A percentile compares a stretch with the other conserved stretches of the same genome.
Conservation (phyloP, 208 protist species). For the Leishmania arabica region DNA sequence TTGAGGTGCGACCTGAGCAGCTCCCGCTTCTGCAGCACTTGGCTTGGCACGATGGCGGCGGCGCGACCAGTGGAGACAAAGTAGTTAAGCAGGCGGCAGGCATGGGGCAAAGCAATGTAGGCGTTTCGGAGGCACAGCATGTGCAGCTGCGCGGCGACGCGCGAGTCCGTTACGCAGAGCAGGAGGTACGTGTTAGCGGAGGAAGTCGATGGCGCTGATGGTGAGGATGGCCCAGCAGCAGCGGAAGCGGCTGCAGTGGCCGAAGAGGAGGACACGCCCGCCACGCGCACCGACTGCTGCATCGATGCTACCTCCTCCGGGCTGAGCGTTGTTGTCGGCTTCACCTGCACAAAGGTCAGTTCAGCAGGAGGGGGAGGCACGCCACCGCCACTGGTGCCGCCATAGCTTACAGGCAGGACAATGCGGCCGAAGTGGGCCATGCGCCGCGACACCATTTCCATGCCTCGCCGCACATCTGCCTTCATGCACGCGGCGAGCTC, state of each 20-base stretch:
- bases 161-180: slow-evolving; percentile 67
- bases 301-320: slow-evolving; percentile 42
- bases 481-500: slow-evolving; percentile 66
- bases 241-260: not conserved
- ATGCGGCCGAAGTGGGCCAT: slow-evolving; percentile 29
- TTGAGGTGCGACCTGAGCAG: slow-evolving; percentile 51
- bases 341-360: slow-evolving; percentile 43
- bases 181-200: slow-evolving; percentile 28
- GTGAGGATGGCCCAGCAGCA: not conserved
- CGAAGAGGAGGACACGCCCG: not conserved
- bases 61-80: slow-evolving; percentile 37
- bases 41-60: slow-evolving; percentile 37
- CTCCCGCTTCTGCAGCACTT: slow-evolving; percentile 58
- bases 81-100: slow-evolving; percentile 49
- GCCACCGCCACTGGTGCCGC: slow-evolving; percentile 16
- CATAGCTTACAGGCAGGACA: slow-evolving; percentile 20
- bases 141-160: slow-evolving; percentile 73
- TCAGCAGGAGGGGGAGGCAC: slow-evolving; percentile 41
- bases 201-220: slow-evolving; percentile 1
- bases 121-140: slow-evolving; percentile 59
- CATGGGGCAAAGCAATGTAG: slow-evolving; percentile 48
- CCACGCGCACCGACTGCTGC: slow-evolving; percentile 33
- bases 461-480: slow-evolving; percentile 56
- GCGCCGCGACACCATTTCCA: slow-evolving; percentile 29
- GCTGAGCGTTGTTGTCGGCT: slow-evolving; percentile 7